Conservation (phyloP, 768 basidiomycete genomes). For the Agrocybe chaxingu region DNA sequence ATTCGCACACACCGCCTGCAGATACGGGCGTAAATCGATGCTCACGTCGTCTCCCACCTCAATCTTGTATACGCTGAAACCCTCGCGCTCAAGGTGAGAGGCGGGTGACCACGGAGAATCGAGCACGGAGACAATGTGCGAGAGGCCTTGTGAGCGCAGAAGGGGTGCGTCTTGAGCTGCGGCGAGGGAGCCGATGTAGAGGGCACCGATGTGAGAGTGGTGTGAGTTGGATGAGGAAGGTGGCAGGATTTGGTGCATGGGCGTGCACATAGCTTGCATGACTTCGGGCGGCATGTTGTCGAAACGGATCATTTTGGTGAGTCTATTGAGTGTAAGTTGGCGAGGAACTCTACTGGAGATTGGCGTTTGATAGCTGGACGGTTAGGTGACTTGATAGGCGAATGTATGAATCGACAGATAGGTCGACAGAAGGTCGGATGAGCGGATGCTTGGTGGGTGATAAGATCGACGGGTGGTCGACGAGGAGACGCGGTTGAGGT, state of each 20-base stretch:
- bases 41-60: slow-evolving; percentile 60
- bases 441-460: too few species aligned
- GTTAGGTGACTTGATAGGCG: too few species aligned
- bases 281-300: slow-evolving; percentile 72
- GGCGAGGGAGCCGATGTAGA: slow-evolving; percentile 68
- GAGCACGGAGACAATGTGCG: slow-evolving; percentile 63
- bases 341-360: too few species aligned
- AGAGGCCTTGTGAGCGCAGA: slow-evolving; percentile 47
- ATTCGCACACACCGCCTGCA: slow-evolving; percentile 64
- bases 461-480: too few species aligned
- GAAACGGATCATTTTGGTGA: slow-evolving; percentile 66
- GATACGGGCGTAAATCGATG: slow-evolving; percentile 63
- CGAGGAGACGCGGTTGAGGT: too few species aligned
- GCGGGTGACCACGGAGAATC: slow-evolving; percentile 63
- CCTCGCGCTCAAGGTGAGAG: slow-evolving; percentile 34
- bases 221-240: slow-evolving; percentile 28
- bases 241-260: slow-evolving; percentile 71
- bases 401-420: too few species aligned
- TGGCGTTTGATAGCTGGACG: too few species aligned
- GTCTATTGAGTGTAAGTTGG: background rate
- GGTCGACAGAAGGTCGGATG: too few species aligned
- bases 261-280: slow-evolving; percentile 82
- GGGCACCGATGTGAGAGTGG: slow-evolving; percentile 38
- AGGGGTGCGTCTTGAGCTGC: slow-evolving; percentile 55
- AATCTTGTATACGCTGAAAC: slow-evolving; percentile 58